Percentiles rank a stretch among this genome's conserved stretches.
phyloP scores from a whole-genome alignment of 2,329 filamentous ascomycete species.

The Keithomyces neogunnii region DNA sequence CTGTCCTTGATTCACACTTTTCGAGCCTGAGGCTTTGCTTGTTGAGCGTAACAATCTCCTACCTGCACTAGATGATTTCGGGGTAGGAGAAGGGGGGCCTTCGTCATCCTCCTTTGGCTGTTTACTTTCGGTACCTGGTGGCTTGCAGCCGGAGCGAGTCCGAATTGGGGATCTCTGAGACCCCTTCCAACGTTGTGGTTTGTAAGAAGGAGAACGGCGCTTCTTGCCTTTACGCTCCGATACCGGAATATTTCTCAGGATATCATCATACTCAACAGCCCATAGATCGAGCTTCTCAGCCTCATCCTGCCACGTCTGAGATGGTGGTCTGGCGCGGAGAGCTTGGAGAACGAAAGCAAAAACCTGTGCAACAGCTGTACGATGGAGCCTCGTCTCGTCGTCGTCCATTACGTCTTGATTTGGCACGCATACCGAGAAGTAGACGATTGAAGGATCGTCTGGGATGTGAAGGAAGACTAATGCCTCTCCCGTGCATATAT shows the following conservation, averaged over 20 bases:
- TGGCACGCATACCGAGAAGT: slow-evolving; percentile 24
- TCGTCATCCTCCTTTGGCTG: not conserved
- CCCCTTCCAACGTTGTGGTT: slow-evolving; percentile 18
- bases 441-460: slow-evolving; percentile 21
- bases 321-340: slow-evolving; percentile 18
- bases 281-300: slow-evolving; percentile 20
- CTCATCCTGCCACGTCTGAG: slow-evolving; percentile 21
- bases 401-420: slow-evolving; percentile 24
- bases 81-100: slow-evolving; percentile 2
- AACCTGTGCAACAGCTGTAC: slow-evolving; percentile 28
- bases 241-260: slow-evolving; percentile 17
- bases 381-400: slow-evolving; percentile 23
- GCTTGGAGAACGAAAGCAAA: slow-evolving; percentile 29
- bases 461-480: slow-evolving; percentile 27
- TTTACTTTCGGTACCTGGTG: not conserved
- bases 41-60: not conserved
- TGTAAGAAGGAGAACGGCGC: slow-evolving; percentile 14
- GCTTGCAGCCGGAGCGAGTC: slow-evolving; percentile 1
- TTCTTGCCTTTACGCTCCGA: slow-evolving; percentile 12
- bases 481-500: slow-evolving; percentile 24
- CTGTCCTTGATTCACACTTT: not conserved
- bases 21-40: slow-evolving; percentile 1
- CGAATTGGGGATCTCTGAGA: slow-evolving; percentile 20
- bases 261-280: slow-evolving; percentile 24
- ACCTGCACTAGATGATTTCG: not conserved